These are phyloP conservation scores for Tillandsia fasciculata DNA, from an alignment of 176 grass and related monocot species.

Conservation along the genomic window DNA sequence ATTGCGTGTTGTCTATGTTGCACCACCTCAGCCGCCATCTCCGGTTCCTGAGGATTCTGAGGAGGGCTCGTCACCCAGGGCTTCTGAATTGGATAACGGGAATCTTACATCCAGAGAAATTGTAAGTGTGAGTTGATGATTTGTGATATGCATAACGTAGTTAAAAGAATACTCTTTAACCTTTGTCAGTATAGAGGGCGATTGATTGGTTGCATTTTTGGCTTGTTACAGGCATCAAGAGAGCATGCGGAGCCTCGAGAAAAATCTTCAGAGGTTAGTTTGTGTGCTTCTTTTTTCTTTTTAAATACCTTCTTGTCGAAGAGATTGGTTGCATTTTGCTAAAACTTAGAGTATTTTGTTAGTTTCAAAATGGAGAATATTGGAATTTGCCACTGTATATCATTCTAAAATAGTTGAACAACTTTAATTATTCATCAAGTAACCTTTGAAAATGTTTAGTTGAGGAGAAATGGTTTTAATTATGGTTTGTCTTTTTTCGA, in stretches of 20 bases:
- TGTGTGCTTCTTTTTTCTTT: not conserved
- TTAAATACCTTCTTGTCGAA: not conserved
- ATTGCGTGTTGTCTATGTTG: constrained; percentile 60
- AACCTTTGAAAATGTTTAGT: too few species aligned
- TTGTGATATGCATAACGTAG: not conserved
- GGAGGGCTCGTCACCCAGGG: constrained; percentile 64
- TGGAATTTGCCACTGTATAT: too few species aligned
- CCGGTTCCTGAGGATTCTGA: constrained; percentile 85
- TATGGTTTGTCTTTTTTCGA: too few species aligned
- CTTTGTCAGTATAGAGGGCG: not conserved
- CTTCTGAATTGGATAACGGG: constrained; percentile 37
- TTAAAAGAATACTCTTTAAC: not conserved
- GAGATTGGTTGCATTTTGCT: not conserved
- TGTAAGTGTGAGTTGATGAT: constrained; percentile 40
- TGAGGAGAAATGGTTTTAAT: too few species aligned
- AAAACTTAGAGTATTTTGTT: too few species aligned
- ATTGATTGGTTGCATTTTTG: not conserved
- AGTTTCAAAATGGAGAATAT: too few species aligned
- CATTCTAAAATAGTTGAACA: too few species aligned
- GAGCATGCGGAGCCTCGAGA: constrained; percentile 41
- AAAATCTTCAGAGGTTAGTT: constrained; percentile 44
- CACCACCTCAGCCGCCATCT: constrained; percentile 82
- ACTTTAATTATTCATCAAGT: too few species aligned
- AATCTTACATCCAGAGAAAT: constrained; percentile 34
- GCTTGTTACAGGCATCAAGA: constrained; percentile 37